A percentile compares a stretch with the other conserved stretches of the same genome.
Evolutionary conservation across 257 asterid genomes (phyloP).

Genomic region (Solanum peruvianum): DNA sequence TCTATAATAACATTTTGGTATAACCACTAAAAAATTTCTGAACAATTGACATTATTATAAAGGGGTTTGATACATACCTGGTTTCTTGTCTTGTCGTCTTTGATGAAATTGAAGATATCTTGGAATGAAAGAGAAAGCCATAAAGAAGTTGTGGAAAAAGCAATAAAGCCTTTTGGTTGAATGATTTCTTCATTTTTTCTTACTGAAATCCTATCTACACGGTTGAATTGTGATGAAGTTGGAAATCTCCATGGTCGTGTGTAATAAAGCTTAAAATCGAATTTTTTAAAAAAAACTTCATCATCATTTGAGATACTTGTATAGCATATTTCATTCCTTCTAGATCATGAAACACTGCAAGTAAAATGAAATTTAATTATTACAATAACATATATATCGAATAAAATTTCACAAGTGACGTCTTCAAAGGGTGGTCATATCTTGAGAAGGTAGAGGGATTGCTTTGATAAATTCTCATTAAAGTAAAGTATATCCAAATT

Average conservation of each 20-base stretch:
- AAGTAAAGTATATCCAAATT: background rate
- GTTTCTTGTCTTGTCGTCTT: slow-evolving; percentile 18
- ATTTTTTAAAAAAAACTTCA: slow-evolving; percentile 34
- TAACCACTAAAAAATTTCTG: background rate
- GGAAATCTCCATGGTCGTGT: slow-evolving; percentile 20
- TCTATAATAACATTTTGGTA: background rate
- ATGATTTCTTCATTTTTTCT: slow-evolving; percentile 19
- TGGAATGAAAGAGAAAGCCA: slow-evolving; percentile 34
- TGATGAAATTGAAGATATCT: slow-evolving; percentile 37
- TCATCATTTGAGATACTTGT: slow-evolving; percentile 60
- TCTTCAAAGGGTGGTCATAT: background rate
- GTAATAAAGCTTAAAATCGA: slow-evolving; percentile 32
- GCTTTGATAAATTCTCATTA: background rate
- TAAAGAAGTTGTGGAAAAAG: slow-evolving; percentile 41
- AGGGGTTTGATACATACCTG: slow-evolving; percentile 14
- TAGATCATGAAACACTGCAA: slow-evolving; percentile 25
- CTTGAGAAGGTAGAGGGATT: background rate
- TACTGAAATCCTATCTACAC: slow-evolving; percentile 35
- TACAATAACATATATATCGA: background rate
- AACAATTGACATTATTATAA: background rate
- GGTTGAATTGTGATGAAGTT: slow-evolving; percentile 11
- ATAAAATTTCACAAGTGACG: background rate
- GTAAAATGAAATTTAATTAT: background rate
- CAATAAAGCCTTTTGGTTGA: slow-evolving; percentile 31
- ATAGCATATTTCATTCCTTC: slow-evolving; percentile 32